These are phyloP conservation scores for Wickerhamiella azymoides DNA, from an alignment of 805 yeast genomes.

Conservation along the genomic window DNA sequence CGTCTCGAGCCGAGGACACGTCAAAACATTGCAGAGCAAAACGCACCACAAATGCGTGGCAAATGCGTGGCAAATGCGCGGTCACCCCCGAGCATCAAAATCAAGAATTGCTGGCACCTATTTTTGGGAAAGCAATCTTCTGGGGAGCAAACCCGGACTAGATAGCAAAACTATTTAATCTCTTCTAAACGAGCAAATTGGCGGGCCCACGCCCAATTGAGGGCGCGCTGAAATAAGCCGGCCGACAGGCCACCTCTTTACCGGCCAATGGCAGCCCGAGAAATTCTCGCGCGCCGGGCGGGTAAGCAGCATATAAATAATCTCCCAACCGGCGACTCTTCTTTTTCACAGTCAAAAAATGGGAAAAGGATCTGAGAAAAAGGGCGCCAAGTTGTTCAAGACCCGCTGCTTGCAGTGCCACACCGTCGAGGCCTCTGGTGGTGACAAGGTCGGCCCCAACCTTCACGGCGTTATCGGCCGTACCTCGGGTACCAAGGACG, in stretches of 20 bases:
- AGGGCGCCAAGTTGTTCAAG: conserved; percentile 97
- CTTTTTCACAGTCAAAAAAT: not conserved
- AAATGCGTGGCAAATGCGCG: no score
- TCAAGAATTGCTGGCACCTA: no score
- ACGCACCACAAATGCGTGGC: no score
- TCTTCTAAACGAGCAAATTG: no score
- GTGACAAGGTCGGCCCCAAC: conserved; percentile 98
- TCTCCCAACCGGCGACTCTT: not conserved
- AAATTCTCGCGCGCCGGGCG: not conserved
- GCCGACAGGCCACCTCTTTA: not conserved
- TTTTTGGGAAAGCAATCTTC: no score
- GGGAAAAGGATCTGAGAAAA: conserved; percentile 52
- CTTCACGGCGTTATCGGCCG: conserved; percentile 91
- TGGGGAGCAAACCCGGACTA: no score
- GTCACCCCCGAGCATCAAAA: no score
- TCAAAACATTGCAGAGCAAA: no score
- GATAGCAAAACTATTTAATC: no score
- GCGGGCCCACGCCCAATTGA: no score
- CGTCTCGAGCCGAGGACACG: no score
- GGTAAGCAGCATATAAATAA: conserved; percentile 7
- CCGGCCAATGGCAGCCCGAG: not conserved
- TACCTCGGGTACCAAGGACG: conserved; percentile 79
- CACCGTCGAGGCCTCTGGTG: conserved; percentile 90
- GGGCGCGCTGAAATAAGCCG: not conserved
- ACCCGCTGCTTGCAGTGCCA: conserved; percentile 99